Evolutionary conservation across 345 rosid genomes (phyloP), one percentile per base, ranked within the genome.

Genomic region (Brassica carinata): DNA sequence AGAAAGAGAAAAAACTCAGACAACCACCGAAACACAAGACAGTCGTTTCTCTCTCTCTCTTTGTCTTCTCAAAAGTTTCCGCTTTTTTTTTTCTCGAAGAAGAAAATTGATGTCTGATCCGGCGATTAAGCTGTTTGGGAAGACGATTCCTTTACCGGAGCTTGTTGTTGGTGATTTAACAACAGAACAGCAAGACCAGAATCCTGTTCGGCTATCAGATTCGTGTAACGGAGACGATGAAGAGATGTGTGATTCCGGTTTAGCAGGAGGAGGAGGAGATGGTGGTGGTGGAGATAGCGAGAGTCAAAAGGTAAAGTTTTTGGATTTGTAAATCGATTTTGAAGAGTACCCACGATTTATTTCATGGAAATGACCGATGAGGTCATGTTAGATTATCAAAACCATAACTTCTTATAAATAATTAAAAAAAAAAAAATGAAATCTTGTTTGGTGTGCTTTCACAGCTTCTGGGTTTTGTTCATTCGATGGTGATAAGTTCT

Each of bases 41-140:
- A 78, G 83, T 84, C 76, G 81, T 72, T 71, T 74, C 61, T 58
- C 73, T 79, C 76, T 63, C 77, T 58, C 30, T 59, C 58, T 51
- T 7, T 5, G 34, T 51, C 77, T 34, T 74, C 79, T 74, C 71
- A 62, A 79, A 78, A 66, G 75, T 84, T 75, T 79, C 69, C 62
- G 79, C 67, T 83, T 83, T 81, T 83, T 81, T 23, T 57, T 65
- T 74, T 76, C 72, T 77, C 72, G 53, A 65, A 59, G 43, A 9
- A 58, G 38, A 68, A 23, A 23, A 23, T 26, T 14, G 18, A 94
- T 94, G 98, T 79, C 89, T 87, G 96, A 94, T 89, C 92, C 92
- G 89, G 90, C 93, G 77, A 90, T 94, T 85, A 94, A 94, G 87
- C 89, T 94, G 8, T 94, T 94, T 68, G 98, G 98, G 55, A 87